Conservation (phyloP, 371 early-diverging fungal species). For the Umbelopsis sp. region DNA sequence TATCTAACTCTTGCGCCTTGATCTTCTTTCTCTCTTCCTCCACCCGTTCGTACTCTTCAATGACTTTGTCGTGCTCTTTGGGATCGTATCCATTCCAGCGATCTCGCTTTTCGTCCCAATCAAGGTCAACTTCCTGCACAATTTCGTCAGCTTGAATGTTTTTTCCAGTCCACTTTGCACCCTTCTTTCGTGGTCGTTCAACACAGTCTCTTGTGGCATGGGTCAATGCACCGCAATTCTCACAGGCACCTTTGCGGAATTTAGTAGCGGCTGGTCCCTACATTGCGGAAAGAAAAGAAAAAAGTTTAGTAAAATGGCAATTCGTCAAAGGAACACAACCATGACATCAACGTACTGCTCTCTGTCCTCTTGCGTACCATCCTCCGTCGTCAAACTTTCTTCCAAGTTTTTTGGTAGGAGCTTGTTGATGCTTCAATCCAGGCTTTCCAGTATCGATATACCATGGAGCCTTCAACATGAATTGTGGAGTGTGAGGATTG, state of each 20-base stretch:
- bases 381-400: conserved; percentile 55
- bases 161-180: conserved; percentile 88
- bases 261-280: conserved; percentile 85
- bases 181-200: conserved; percentile 89
- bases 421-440: conserved; percentile 90
- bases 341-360: conserved; percentile 52
- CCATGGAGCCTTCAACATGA: conserved; percentile 96
- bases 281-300: not conserved
- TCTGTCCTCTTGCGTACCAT: conserved; percentile 87
- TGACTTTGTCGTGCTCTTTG: conserved; percentile 76
- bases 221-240: conserved; percentile 94
- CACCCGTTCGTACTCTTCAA: conserved; percentile 87
- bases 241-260: conserved; percentile 94
- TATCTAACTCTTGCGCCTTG: conserved; percentile 80
- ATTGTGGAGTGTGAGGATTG: conserved; percentile 99
- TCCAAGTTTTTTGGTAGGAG: conserved; percentile 43
- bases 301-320: not conserved
- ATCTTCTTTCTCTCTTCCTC: conserved; percentile 87
- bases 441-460: conserved; percentile 89
- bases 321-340: not conserved
- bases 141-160: conserved; percentile 88
- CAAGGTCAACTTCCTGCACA: conserved; percentile 76
- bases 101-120: conserved; percentile 96
- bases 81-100: conserved; percentile 98
- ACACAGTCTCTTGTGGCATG: conserved; percentile 94